Evolutionary conservation across 192 early-diverging fungal genomes (phyloP), one percentile per base, ranked within the genome.

Genomic region (Backusella luteola): DNA sequence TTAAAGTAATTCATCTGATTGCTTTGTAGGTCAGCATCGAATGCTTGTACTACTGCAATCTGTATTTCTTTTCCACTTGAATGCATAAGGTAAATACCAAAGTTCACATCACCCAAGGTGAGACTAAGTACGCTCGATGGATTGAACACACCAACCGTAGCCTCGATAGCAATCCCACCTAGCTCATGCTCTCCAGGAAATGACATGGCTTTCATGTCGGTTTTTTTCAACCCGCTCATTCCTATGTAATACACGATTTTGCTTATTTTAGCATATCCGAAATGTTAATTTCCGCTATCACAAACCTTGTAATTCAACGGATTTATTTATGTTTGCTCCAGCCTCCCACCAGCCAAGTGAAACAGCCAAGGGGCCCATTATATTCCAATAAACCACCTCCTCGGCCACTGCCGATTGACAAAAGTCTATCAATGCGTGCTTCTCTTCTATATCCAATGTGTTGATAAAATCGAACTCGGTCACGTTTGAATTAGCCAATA

Each of bases 41-140:
- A 12, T 1, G 78, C 82, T 29, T 49, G 69, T 14, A 83, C 82
- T 29, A 83, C 23, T 4, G 75, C 82, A 35, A 83, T 80, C 67
- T 74, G 14, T 29, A 69, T 73, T 8, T 83, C 82, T 46, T 73
- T 66, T 42, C 56, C 66, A 53, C 17, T 46, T 8, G 79, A 32
- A 42, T 49, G 19, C 7, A 71, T 79, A 5, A 80, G 70, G 67
- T 71, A 78, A 36, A 84, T 84, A 21, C 76, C 82, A 46, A 84
- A 84, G 34, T 84, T 74, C 4, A 84, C 69, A 73, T 84, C 67
- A 21, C 82, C 82, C 17, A 84, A 23, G 17, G 19, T 66, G 11
- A 84, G 34, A 29, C 82, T 80, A 4, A 84, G 67, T 8, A 73
- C 76, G 6, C 35, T 75, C 1, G 82, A 84, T 34, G 82, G 82